Base-by-base conservation (phyloP, 805 yeast species). In the Saccharomycopsis guyanensis region DNA sequence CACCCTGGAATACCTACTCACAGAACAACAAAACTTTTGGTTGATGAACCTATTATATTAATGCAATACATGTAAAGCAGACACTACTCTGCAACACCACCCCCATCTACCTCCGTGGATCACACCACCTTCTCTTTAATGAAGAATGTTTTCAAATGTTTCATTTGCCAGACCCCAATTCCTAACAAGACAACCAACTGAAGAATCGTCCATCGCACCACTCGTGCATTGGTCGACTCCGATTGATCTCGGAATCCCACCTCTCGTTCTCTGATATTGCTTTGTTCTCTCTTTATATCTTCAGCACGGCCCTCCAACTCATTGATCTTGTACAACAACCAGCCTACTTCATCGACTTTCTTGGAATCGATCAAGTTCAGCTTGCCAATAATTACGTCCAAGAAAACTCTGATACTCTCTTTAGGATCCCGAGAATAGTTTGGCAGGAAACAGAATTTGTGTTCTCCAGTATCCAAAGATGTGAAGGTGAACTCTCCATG, bases 51-150 rank as follows among this genome's bases (percentile, higher is more conserved):
- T n/a, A n/a, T n/a, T n/a, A n/a, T n/a, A n/a, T n/a, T n/a, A n/a
- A n/a, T n/a, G n/a, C n/a, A n/a, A n/a, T n/a, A n/a, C n/a, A n/a
- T n/a, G n/a, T n/a, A n/a, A n/a, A n/a, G n/a, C n/a, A n/a, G n/a
- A n/a, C n/a, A n/a, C n/a, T n/a, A n/a, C n/a, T n/a, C n/a, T n/a
- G n/a, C n/a, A n/a, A n/a, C n/a, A n/a, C n/a, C n/a, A n/a, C n/a
- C n/a, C n/a, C n/a, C n/a, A n/a, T n/a, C n/a, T n/a, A n/a, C n/a
- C n/a, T n/a, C n/a, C n/a, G n/a, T n/a, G n/a, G n/a, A n/a, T 64
- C 69, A 86, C 16, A 87, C 80, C 50, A 86, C 76, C 68, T 88
- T 88, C 61, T 87, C 95, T 66, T 86, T 87, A 51, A 86, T 81
- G 61, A 87, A 87, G 75, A 87, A 86, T 36, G 79, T 65, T 65